These are phyloP conservation scores for Musa schizocarpa DNA, from an alignment of 176 grass and related monocot genomes.

Conservation along the genomic window DNA sequence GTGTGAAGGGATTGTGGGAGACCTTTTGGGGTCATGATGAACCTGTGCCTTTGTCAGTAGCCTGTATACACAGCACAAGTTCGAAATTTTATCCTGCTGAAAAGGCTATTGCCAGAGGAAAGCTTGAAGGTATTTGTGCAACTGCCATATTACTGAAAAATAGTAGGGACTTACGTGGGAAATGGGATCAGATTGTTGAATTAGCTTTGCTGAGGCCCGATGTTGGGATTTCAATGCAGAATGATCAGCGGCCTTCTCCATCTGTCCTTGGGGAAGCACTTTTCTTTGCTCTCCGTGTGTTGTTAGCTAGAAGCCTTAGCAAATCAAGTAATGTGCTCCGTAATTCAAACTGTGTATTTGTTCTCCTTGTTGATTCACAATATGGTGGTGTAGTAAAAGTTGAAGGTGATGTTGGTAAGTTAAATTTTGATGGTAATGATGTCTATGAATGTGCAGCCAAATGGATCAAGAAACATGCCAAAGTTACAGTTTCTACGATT, in stretches of 20 bases:
- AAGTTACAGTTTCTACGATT: conserved; percentile 66
- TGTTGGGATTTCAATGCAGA: conserved; percentile 47
- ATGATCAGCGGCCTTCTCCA: conserved; percentile 45
- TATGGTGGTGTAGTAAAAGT: conserved; percentile 85
- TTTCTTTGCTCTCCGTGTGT: conserved; percentile 79
- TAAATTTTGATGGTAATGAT: conserved; percentile 71
- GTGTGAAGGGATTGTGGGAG: conserved; percentile 76
- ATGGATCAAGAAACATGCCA: conserved; percentile 73
- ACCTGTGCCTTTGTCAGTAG: conserved; percentile 71
- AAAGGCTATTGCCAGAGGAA: conserved; percentile 71
- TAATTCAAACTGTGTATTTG: conserved; percentile 73
- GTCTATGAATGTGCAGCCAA: conserved; percentile 81
- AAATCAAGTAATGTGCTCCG: conserved; percentile 58
- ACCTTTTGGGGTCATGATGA: conserved; percentile 86
- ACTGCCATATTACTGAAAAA: conserved; percentile 67
- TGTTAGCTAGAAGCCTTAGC: conserved; percentile 84
- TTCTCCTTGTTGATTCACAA: conserved; percentile 91
- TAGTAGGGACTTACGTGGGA: conserved; percentile 51
- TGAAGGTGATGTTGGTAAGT: conserved; percentile 80
- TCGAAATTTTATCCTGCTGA: conserved; percentile 88
- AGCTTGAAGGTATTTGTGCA: conserved; percentile 81
- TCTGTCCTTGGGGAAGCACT: conserved; percentile 74
- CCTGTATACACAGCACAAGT: conserved; percentile 89
- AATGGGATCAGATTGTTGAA: conserved; percentile 88
- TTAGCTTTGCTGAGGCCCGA: conserved; percentile 69